Evolutionary conservation across 306 rosid genomes (phyloP), one percentile per base, ranked within the genome.

Genomic region (Ceratonia siliqua): DNA sequence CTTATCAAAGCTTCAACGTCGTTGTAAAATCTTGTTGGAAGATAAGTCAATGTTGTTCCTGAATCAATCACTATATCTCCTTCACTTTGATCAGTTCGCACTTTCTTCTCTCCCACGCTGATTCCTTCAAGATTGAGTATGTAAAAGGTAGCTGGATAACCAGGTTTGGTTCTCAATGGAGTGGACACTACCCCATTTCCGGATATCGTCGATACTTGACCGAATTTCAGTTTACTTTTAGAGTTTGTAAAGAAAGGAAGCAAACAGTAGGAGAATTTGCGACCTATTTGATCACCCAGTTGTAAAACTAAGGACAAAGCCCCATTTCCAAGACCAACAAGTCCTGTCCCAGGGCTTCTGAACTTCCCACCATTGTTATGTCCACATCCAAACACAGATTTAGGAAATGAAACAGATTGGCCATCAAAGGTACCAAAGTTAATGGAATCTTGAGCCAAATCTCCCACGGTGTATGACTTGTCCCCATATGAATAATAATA

Each of bases 241-340:
- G 59, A 54, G 1, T 13, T 46, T 8, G 75, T 15, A 21, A 0
- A 0, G 0, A 6, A 38, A 25, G 82, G 75, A 48, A 71, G 38
- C 72, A 82, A 22, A 42, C 82, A 77, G 45, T 82, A 82, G 0
- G 82, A 82, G 25, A 82, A 82, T 38, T 57, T 81, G 5, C 20
- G 22, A 46, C 75, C 78, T 8, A 81, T 76, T 10, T 42, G 8
- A 36, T 28, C 55, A 6, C 82, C 79, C 0, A 82, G 41, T 32
- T 82, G 82, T 8, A 82, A 76, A 72, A 82, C 38, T 12, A 82
- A 32, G 0, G 74, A 78, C 39, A 71, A 65, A 15, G 69, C 72
- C 1, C 85, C 82, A 1, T 15, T 18, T 2, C 78, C 85, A 4
- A 81, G 75, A 14, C 85, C 85, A n/a, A 64, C 75, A n/a, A 81